Base-by-base conservation (phyloP, 768 basidiomycete genomes). In the Mycena metata region DNA sequence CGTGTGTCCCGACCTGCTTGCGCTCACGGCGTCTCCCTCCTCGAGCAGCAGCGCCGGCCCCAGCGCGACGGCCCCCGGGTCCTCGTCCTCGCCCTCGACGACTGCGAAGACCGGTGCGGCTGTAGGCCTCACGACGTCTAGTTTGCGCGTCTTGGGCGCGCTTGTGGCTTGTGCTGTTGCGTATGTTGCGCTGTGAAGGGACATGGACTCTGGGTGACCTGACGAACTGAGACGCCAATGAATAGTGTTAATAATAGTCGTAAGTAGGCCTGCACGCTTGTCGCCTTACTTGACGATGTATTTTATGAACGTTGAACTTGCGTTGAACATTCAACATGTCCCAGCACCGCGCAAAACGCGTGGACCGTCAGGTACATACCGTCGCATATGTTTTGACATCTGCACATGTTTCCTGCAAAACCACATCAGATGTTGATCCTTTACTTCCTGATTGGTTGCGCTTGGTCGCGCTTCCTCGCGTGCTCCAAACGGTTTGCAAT, bases 1-100 rank as follows among this genome's bases (percentile, higher is more conserved):
- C 0, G 64, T 81, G 36, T 96, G 94, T 73, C 94, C 94, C 6
- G 54, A 80, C 21, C 74, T 86, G 13, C 56, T 79, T 1, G 66
- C 69, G 45, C 12, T 61, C 3, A 56, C 42, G 36, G 11, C 57
- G 45, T n/a, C 36, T 23, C 51, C 26, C 30, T 65, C 64, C n/a
- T n/a, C n/a, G n/a, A n/a, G n/a, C 3, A 12, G 23, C 12, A 36
- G 61, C 13, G 55, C 47, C 33, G 26, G 24, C 21, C 9, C 26
- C 35, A 39, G 59, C 35, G 60, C 24, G 24, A 50, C 39, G 16
- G 56, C 56, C 41, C 45, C 26, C 24, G 67, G 16, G n/a, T 41
- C 41, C 6, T 50, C 64, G 19, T 9, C 64, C 13, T n/a, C 47
- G 46, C 16, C 57, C 39, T 23, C 58, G 8, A 12, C 49, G 19